Base-by-base conservation (phyloP, 129 eudicot genomes). In the Flaveria linearis region DNA sequence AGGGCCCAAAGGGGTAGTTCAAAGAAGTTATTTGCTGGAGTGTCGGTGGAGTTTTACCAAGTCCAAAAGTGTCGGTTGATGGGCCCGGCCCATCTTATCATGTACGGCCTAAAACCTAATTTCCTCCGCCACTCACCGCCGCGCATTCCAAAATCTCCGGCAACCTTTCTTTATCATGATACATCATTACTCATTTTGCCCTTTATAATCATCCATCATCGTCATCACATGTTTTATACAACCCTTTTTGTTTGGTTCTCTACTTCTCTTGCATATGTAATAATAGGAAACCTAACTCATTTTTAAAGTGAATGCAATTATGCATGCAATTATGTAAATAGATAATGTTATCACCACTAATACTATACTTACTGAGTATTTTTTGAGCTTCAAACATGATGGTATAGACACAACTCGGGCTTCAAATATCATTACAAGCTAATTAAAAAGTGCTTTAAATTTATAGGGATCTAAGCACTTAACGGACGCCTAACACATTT, bases 21-120 rank as follows among this genome's bases (percentile, higher is more conserved):
- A n/a, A 25, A 16, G n/a, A 72, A 72, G 33, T n/a, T 33, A 72
- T 53, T 56, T 72, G 66, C 76, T 1, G 12, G 8, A 67, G 33
- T 64, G 79, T 64, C 79, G 79, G 79, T 75, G 72, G 14, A 9
- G 42, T 50, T 56, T 75, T 63, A 64, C 79, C 72, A 17, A 65
- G 79, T 75, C 79, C 52, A 75, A 28, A 13, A 7, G 72, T 75
- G 79, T 75, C 61, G 79, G 46, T 20, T 15, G n/a, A 63, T 63
- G 69, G 69, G 46, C 33, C 49, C 52, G 50, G 30, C 26, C 79
- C 79, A 75, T 10, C 36, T 62, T 36, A 46, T 30, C 79, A 63
- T 30, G 71, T 62, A 64, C 58, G 71, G 71, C 79, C 61, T 11
- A 62, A 46, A 45, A 43, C 58, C 58, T 25, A 57, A 57, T 25